These are phyloP conservation scores for Dendrostoma leiphaemia DNA, from an alignment of 2,329 filamentous ascomycete species.

Conservation along the genomic window DNA sequence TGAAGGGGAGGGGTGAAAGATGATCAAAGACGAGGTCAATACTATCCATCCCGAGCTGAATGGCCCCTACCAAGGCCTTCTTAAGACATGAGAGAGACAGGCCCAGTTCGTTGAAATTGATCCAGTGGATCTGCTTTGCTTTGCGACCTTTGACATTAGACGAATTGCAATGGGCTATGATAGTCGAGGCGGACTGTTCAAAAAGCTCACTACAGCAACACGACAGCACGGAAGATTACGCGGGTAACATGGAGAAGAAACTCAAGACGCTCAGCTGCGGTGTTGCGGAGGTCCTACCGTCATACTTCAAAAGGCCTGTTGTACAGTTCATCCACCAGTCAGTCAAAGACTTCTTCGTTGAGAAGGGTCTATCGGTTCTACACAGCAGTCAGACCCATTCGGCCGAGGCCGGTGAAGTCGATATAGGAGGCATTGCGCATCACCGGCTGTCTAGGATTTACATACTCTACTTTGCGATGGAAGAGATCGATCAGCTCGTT, in stretches of 20 bases:
- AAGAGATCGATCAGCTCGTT: conserved; percentile 19
- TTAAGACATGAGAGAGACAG: conserved; percentile 19
- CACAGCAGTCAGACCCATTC: conserved; percentile 2
- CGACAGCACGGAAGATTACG: conserved; percentile 19
- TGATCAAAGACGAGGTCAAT: conserved; percentile 24
- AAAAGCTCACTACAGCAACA: conserved; percentile 23
- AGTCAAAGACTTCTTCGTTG: conserved; percentile 31
- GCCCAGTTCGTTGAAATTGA: conserved; percentile 23
- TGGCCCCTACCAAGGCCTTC: conserved; percentile 25
- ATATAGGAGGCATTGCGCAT: conserved; percentile 16
- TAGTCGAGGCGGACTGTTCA: conserved; percentile 22
- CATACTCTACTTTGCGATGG: conserved; percentile 25
- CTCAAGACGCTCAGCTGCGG: conserved; percentile 27
- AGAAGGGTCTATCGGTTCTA: conserved; percentile 22
- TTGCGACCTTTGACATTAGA: conserved; percentile 22
- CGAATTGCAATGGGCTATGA: conserved; percentile 32
- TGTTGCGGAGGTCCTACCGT: conserved; percentile 25
- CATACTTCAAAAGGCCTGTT: not conserved
- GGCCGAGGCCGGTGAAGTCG: conserved; percentile 5
- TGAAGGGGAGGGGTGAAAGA: not conserved
- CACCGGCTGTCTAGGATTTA: conserved; percentile 25
- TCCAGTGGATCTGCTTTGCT: conserved; percentile 34
- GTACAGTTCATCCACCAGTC: conserved; percentile 35
- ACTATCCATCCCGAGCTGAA: conserved; percentile 24
- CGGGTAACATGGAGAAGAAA: conserved; percentile 19